Conservation (phyloP, 495 filamentous ascomycete genomes). For the Ramalina peruviana region DNA sequence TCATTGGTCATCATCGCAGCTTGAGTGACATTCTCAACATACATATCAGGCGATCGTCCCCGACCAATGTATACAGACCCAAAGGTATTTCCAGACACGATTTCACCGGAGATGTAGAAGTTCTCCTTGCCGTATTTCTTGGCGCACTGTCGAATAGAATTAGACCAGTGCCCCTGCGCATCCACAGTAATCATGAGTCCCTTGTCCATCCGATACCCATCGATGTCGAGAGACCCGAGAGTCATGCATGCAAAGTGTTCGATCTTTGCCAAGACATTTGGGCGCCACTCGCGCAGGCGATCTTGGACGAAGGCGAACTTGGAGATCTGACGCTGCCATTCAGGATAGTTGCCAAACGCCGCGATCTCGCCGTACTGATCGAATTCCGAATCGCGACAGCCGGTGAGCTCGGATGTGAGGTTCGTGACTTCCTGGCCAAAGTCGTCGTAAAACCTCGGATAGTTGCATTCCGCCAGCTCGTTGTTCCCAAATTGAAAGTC, state of each 20-base stretch:
- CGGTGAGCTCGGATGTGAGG: constrained; percentile 29
- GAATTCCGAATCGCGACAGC: constrained; percentile 58
- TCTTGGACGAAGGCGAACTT: constrained; percentile 68
- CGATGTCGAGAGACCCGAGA: constrained; percentile 50
- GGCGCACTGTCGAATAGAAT: constrained; percentile 43
- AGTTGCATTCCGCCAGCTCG: constrained; percentile 45
- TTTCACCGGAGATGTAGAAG: constrained; percentile 52
- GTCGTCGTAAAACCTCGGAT: constrained; percentile 55
- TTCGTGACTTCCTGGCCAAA: constrained; percentile 37
- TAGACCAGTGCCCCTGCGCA: constrained; percentile 43
- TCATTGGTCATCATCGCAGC: constrained; percentile 32
- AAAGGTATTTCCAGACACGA: constrained; percentile 48
- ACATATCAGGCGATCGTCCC: constrained; percentile 42
- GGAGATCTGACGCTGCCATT: constrained; percentile 53
- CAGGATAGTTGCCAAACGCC: constrained; percentile 53
- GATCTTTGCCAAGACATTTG: constrained; percentile 43
- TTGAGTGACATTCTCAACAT: constrained; percentile 30
- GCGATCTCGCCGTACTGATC: constrained; percentile 58
- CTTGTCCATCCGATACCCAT: constrained; percentile 59
- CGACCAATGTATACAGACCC: constrained; percentile 55
- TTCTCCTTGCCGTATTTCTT: constrained; percentile 41
- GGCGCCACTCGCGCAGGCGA: constrained; percentile 57
- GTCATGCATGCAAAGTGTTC: constrained; percentile 53
- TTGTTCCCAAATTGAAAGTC: constrained; percentile 50
- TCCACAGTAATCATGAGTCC: constrained; percentile 53